phyloP scores from a whole-genome alignment of 2,329 filamentous ascomycete genomes.

The Septoria petroselini region DNA sequence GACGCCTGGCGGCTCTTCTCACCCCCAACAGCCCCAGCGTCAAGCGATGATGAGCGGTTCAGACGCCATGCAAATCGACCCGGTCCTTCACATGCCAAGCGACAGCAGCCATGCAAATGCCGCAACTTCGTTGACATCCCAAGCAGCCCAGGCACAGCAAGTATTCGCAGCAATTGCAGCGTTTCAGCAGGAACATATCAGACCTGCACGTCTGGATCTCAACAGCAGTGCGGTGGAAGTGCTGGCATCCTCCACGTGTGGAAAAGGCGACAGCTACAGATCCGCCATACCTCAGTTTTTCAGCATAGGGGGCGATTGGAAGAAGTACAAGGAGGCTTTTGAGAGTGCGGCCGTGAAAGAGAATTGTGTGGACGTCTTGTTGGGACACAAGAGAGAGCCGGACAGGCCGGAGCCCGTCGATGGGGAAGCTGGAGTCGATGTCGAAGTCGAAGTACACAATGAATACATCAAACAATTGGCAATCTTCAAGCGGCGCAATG shows the following conservation, averaged over 20 bases:
- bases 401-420: conserved; percentile 20
- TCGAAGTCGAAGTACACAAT: conserved; percentile 35
- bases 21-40: conserved; percentile 14
- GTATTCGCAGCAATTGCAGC: conserved; percentile 22
- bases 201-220: conserved; percentile 29
- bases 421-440: conserved; percentile 21
- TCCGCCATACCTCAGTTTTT: conserved; percentile 20
- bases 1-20: conserved; percentile 10
- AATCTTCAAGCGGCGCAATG: conserved; percentile 35
- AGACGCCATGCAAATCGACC: conserved; percentile 20
- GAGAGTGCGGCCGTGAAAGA: conserved; percentile 33
- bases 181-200: conserved; percentile 33
- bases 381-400: conserved; percentile 33
- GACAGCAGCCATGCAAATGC: conserved; percentile 9
- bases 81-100: conserved; percentile 6
- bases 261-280: conserved; percentile 34
- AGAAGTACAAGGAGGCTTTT: conserved; percentile 30
- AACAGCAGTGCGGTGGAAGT: conserved; percentile 33
- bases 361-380: conserved; percentile 33
- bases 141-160: conserved; percentile 20
- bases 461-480: conserved; percentile 37
- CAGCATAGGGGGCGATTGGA: conserved; percentile 30
- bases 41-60: conserved; percentile 8
- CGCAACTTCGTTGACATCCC: conserved; percentile 7
- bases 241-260: conserved; percentile 33